A percentile compares a stretch with the other conserved stretches of the same genome.
Conservation (phyloP, 768 basidiomycete genomes). For the Hypsizygus marmoreus region DNA sequence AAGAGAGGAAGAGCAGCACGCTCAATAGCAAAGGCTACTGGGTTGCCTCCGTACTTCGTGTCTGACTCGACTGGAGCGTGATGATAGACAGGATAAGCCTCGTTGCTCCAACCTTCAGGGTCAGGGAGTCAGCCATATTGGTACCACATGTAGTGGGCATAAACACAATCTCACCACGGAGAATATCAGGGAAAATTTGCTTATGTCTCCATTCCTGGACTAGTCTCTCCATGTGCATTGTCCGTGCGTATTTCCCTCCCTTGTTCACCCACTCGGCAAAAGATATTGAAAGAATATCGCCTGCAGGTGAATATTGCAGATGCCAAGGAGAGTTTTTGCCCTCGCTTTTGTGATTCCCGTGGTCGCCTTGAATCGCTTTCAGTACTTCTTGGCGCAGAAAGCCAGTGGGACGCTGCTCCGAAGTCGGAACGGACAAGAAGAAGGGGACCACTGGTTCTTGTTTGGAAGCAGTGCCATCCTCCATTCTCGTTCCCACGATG, state of each 20-base stretch:
- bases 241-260: constrained; percentile 31
- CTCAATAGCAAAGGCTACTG: constrained; percentile 44
- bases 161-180: constrained; percentile 23
- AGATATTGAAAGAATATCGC: constrained; percentile 22
- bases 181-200: constrained; percentile 26
- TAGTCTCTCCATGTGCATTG: constrained; percentile 32
- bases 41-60: constrained; percentile 16
- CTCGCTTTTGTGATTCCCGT: constrained; percentile 27
- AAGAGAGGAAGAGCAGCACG: constrained; percentile 47
- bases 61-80: constrained; percentile 20
- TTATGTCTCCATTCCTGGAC: constrained; percentile 31
- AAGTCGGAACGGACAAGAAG: constrained; percentile 22
- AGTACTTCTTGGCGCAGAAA: constrained; percentile 30
- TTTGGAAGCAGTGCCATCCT: constrained; percentile 23
- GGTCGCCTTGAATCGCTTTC: constrained; percentile 30
- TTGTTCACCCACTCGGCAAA: constrained; percentile 38
- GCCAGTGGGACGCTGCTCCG: constrained; percentile 23
- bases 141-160: background rate
- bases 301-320: constrained; percentile 21
- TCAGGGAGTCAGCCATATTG: background rate
- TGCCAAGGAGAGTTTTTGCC: constrained; percentile 30
- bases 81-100: constrained; percentile 34
- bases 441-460: constrained; percentile 33
- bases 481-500: constrained; percentile 20
- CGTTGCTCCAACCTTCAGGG: constrained; percentile 34